These are phyloP conservation scores for Pseudogymnoascus sp. DNA, from an alignment of 2,329 filamentous ascomycete genomes.

Conservation along the genomic window DNA sequence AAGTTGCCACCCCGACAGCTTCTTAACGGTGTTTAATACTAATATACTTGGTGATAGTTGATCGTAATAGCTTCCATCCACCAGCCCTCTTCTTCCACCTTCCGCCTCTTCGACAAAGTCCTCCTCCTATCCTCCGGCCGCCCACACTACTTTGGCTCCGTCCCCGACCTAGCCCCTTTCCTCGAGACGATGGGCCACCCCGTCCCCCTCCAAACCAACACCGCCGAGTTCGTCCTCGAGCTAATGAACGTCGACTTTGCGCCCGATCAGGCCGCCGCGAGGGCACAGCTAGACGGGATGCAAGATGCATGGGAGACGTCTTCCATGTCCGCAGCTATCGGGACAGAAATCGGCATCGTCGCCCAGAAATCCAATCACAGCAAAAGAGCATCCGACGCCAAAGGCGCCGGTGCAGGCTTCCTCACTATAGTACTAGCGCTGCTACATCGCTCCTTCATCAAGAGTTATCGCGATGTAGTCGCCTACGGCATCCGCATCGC, in stretches of 20 bases:
- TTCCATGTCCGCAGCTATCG: conserved; percentile 31
- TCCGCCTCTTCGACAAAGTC: conserved; percentile 74
- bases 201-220: conserved; percentile 67
- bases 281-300: conserved; percentile 46
- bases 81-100: conserved; percentile 75
- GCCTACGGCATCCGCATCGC: conserved; percentile 75
- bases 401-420: conserved; percentile 19
- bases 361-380: conserved; percentile 11
- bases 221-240: conserved; percentile 74
- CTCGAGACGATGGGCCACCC: conserved; percentile 55
- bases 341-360: conserved; percentile 24
- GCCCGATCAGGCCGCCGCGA: conserved; percentile 40
- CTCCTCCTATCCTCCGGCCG: conserved; percentile 65
- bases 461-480: conserved; percentile 76
- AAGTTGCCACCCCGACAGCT: conserved; percentile 25
- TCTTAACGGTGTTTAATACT: conserved; percentile 20
- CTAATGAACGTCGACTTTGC: conserved; percentile 73
- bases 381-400: conserved; percentile 18
- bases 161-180: conserved; percentile 53
- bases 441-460: conserved; percentile 73
- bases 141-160: conserved; percentile 66
- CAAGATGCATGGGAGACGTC: conserved; percentile 52
- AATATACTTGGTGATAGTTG: conserved; percentile 42
- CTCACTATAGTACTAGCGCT: conserved; percentile 52
- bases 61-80: conserved; percentile 80